Evolutionary conservation across 2,329 filamentous ascomycete genomes (phyloP), one percentile per base, ranked within the genome.

Genomic region (Blastomyces parvus): DNA sequence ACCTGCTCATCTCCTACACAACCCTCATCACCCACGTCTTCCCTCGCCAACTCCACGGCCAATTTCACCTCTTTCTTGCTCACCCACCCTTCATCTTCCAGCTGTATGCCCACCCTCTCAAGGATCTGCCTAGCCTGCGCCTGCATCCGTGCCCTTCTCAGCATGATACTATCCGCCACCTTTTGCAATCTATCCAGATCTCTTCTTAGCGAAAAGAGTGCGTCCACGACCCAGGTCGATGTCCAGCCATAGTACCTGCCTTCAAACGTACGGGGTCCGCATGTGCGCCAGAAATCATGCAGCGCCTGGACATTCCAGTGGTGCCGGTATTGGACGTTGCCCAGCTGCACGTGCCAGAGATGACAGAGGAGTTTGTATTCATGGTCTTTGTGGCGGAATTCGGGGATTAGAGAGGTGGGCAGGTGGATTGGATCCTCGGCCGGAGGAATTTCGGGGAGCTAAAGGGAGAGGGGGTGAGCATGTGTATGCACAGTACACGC

Each of bases 331-430:
- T 58, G 55, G 5, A 63, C 30, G 36, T 61, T 36, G 1, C 60
- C 63, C 8, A 70, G 64, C 53, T 70, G 68, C 14, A 67, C 62
- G 22, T 63, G 48, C 67, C 68, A 70, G 22, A 70, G 57, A 44
- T 69, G 55, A 3, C 44, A 42, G n/a, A 70, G 66, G 53, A 67
- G 60, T 56, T 60, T 46, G n/a, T 59, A 62, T 22, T 62, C 61
- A 8, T 33, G 42, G 40, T 66, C 25, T 13, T 64, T 33, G 25
- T 65, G 62, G 50, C 48, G 19, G 59, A 67, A 69, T 59, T 59
- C 61, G 6, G 56, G 57, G 4, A 60, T 56, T n/a, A 64, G 50
- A 22, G 36, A 9, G 40, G n/a, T 48, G 9, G 56, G 60, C 17
- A 69, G 44, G 38, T 62, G 56, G 2, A 25, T 11, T 22, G 65